Percentiles rank a stretch among this genome's conserved stretches.
These are phyloP conservation scores for Falciphora oryzae DNA, from an alignment of 2,329 filamentous ascomycete species.

Conservation along the genomic window DNA sequence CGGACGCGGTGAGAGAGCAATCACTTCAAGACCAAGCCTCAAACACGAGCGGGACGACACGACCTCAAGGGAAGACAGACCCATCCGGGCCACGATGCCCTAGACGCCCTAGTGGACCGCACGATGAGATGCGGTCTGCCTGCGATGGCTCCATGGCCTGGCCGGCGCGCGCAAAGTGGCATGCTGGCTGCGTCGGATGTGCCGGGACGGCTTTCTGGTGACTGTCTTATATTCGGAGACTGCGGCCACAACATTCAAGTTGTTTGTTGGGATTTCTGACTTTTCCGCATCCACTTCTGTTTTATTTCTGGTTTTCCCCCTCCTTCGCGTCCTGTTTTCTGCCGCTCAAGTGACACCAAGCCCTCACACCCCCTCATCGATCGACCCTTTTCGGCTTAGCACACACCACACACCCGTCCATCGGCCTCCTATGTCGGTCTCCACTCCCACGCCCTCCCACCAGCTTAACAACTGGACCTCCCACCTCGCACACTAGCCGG, in stretches of 20 bases:
- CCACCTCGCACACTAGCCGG: neutral
- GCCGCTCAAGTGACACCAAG: conserved; percentile 1
- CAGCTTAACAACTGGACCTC: neutral
- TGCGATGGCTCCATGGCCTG: neutral
- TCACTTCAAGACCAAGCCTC: neutral
- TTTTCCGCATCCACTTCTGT: neutral
- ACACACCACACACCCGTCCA: neutral
- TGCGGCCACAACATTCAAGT: neutral
- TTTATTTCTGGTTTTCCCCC: neutral
- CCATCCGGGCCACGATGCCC: neutral
- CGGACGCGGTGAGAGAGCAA: neutral
- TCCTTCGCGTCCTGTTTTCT: neutral
- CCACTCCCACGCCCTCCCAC: neutral
- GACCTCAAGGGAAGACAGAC: neutral
- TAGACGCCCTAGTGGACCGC: neutral
- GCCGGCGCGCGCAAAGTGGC: neutral
- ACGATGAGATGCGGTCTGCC: no score
- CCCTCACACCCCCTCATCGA: neutral
- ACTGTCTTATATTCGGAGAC: neutral
- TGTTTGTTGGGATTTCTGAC: neutral
- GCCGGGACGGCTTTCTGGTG: neutral
- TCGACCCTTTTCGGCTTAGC: neutral
- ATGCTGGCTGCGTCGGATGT: neutral
- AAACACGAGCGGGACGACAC: neutral
- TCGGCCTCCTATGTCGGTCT: neutral